phyloP scores from a whole-genome alignment of 306 rosid genomes.

The Begonia loranthoides region DNA sequence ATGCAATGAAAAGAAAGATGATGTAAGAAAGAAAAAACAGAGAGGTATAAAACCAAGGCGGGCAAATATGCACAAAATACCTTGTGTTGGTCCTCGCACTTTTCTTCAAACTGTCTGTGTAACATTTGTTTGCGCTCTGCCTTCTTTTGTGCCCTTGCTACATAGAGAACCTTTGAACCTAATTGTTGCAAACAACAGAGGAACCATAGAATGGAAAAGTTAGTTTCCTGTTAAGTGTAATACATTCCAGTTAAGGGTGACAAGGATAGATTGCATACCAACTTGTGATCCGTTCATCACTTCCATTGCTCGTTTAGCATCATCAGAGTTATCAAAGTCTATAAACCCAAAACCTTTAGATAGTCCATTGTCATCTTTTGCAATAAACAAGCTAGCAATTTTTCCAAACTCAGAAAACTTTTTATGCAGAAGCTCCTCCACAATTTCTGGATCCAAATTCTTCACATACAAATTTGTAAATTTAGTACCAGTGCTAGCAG shows the following conservation, averaged over 20 bases:
- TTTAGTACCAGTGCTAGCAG: slow-evolving; percentile 32
- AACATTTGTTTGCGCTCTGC: slow-evolving; percentile 71
- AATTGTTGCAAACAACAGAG: slow-evolving; percentile 13
- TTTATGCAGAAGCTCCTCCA: slow-evolving; percentile 46
- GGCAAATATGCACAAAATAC: not conserved
- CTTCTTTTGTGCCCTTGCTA: slow-evolving; percentile 79
- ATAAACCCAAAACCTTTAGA: slow-evolving; percentile 81
- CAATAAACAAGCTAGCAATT: slow-evolving; percentile 48
- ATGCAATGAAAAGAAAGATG: slow-evolving; percentile 9
- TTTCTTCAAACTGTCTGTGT: slow-evolving; percentile 56
- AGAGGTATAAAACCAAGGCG: slow-evolving; percentile 1
- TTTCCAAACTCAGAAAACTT: slow-evolving; percentile 60
- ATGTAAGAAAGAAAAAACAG: slow-evolving; percentile 1
- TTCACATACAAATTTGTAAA: slow-evolving; percentile 72
- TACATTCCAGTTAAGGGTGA: slow-evolving; percentile 2
- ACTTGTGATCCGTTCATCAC: slow-evolving; percentile 49
- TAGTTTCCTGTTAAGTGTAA: slow-evolving; percentile 1
- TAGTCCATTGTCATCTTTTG: slow-evolving; percentile 42
- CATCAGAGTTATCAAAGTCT: slow-evolving; percentile 56
- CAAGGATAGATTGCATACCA: slow-evolving; percentile 31
- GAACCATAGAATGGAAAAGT: slow-evolving; percentile 3
- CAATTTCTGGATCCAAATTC: slow-evolving; percentile 52
- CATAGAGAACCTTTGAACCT: slow-evolving; percentile 74
- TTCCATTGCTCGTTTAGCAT: slow-evolving; percentile 70
- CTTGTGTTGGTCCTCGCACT: slow-evolving; percentile 45